A percentile compares a stretch with the other conserved stretches of the same genome.
Conservation (phyloP, 768 basidiomycete genomes). For the Amanita pseudoporphyria region DNA sequence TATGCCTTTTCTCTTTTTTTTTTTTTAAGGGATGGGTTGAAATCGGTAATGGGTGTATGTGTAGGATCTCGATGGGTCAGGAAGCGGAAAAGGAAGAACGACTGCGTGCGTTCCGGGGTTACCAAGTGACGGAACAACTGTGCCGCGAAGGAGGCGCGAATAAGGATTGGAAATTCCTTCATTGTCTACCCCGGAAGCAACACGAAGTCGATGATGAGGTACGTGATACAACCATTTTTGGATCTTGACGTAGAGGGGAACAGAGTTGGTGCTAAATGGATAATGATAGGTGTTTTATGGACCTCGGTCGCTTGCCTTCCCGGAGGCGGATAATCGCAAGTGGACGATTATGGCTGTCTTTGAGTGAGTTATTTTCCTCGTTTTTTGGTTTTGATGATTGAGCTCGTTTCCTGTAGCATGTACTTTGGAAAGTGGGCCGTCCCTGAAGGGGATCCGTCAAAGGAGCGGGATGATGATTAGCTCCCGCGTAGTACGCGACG, state of each 20-base stretch:
- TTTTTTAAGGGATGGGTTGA: background rate
- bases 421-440: slow-evolving; percentile 40
- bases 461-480: background rate
- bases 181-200: slow-evolving; percentile 88
- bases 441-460: slow-evolving; percentile 9
- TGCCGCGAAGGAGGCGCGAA: slow-evolving; percentile 77
- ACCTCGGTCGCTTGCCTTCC: slow-evolving; percentile 84
- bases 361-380: slow-evolving; percentile 48
- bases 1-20: no score
- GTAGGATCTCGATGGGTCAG: slow-evolving; percentile 98
- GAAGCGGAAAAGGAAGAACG: slow-evolving; percentile 89
- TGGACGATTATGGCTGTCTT: slow-evolving; percentile 95
- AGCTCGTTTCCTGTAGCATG: slow-evolving; percentile 29
- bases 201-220: slow-evolving; percentile 96
- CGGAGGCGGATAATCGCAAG: slow-evolving; percentile 92
- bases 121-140: slow-evolving; percentile 87
- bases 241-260: background rate
- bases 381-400: slow-evolving; percentile 7
- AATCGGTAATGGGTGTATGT: background rate
- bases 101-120: slow-evolving; percentile 79
- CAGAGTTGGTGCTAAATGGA: background rate
- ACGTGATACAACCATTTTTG: slow-evolving; percentile 8
- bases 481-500: no score
- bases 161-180: slow-evolving; percentile 88
- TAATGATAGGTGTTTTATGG: slow-evolving; percentile 81